These are phyloP conservation scores for Phaeosphaeriaceae sp. DNA, from an alignment of 2,329 filamentous ascomycete genomes.

Conservation along the genomic window DNA sequence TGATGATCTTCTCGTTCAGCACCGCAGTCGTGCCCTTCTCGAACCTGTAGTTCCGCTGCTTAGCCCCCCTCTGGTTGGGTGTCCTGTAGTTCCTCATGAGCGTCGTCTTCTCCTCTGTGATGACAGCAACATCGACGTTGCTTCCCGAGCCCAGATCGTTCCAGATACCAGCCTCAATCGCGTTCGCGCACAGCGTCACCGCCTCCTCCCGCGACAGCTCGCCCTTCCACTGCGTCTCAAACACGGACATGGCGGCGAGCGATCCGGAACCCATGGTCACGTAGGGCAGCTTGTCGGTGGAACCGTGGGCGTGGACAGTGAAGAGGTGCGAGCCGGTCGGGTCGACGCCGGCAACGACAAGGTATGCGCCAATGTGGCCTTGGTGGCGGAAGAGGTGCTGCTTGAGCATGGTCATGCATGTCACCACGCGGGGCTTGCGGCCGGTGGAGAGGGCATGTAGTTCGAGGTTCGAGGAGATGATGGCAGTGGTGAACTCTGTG, in stretches of 20 bases:
- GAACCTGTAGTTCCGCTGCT: conserved; percentile 94
- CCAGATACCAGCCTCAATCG: conserved; percentile 96
- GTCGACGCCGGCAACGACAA: conserved; percentile 95
- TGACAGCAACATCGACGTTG: conserved; percentile 96
- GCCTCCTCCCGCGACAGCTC: conserved; percentile 79
- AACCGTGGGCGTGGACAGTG: conserved; percentile 98
- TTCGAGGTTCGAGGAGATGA: conserved; percentile 98
- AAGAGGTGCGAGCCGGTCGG: conserved; percentile 94
- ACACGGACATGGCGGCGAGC: conserved; percentile 95
- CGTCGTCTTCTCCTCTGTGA: conserved; percentile 93
- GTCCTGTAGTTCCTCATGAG: conserved; percentile 91
- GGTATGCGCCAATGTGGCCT: conserved; percentile 95
- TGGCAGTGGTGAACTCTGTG: conserved; percentile 97
- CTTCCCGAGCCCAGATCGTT: conserved; percentile 97
- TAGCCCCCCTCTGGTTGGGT: conserved; percentile 88
- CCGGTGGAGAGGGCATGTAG: conserved; percentile 95
- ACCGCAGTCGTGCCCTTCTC: conserved; percentile 91
- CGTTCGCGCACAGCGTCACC: conserved; percentile 81
- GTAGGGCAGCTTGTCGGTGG: conserved; percentile 97
- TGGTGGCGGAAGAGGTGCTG: conserved; percentile 99
- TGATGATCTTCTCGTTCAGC: conserved; percentile 95
- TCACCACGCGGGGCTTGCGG: conserved; percentile 95
- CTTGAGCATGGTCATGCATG: conserved; percentile 99
- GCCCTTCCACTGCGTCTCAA: conserved; percentile 94
- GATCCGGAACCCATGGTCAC: conserved; percentile 99